A percentile compares a stretch with the other conserved stretches of the same genome.
Conservation (phyloP, 768 basidiomycete species). For the Postia placenta region DNA sequence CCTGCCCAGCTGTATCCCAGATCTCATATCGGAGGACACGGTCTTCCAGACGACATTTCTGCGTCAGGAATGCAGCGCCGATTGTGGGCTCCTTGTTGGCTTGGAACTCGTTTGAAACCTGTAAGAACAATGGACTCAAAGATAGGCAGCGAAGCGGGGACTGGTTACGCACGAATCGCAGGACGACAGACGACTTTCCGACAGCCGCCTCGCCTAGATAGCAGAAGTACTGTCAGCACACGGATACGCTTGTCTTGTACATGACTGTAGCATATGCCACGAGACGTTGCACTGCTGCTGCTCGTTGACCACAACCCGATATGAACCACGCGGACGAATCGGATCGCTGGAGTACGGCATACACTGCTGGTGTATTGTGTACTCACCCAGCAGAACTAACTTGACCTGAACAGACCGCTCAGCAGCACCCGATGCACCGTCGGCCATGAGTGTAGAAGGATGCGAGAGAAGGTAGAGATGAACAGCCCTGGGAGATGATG, state of each 20-base stretch:
- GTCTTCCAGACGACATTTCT: constrained; percentile 94
- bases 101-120: constrained; percentile 98
- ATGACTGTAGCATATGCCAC: too few species aligned
- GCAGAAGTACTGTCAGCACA: constrained; percentile 1
- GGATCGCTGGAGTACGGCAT: constrained; percentile 1
- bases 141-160: neutral
- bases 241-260: too few species aligned
- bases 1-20: constrained; percentile 94
- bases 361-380: neutral
- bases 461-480: constrained; percentile 17
- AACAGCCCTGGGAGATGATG: constrained; percentile 13
- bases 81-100: constrained; percentile 99
- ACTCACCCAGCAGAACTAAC: constrained; percentile 87
- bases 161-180: constrained; percentile 80
- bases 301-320: neutral
- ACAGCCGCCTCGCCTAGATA: constrained; percentile 91
- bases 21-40: constrained; percentile 92
- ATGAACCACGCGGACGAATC: neutral
- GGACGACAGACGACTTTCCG: constrained; percentile 97
- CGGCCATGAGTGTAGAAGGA: constrained; percentile 48
- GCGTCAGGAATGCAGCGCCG: constrained; percentile 92
- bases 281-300: too few species aligned
- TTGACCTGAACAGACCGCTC: constrained; percentile 98
- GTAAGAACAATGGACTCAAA: neutral
- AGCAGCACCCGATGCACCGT: constrained; percentile 63